phyloP scores from a whole-genome alignment of 306 rosid species.

The Lagenaria siceraria region DNA sequence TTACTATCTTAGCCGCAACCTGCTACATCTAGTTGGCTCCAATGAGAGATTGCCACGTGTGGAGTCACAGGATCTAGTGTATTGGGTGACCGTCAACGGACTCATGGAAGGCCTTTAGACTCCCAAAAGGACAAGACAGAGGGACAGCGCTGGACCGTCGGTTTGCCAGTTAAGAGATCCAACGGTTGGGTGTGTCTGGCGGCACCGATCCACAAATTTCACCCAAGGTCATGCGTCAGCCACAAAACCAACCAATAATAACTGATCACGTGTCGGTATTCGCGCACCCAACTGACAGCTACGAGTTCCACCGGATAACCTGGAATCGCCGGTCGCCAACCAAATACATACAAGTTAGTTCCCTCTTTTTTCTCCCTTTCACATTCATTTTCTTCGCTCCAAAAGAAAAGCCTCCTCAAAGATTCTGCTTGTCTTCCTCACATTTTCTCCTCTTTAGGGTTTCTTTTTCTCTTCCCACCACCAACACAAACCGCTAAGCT shows the following conservation, averaged over 20 bases:
- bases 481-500: neutral
- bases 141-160: conserved; percentile 11
- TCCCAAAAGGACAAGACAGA: neutral
- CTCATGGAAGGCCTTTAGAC: neutral
- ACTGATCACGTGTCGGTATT: conserved; percentile 24
- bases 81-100: neutral
- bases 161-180: conserved; percentile 13
- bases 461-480: neutral
- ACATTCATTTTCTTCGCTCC: conserved; percentile 10
- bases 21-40: neutral
- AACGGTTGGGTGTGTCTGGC: conserved; percentile 30
- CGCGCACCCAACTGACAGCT: conserved; percentile 19
- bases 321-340: conserved; percentile 35
- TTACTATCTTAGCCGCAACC: neutral
- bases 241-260: conserved; percentile 6
- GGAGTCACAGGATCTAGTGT: neutral
- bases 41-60: neutral
- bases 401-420: neutral
- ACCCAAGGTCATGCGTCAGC: conserved; percentile 12
- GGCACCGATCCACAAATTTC: conserved; percentile 11
- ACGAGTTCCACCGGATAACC: conserved; percentile 22
- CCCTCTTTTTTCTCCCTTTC: conserved; percentile 12
- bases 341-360: conserved; percentile 13
- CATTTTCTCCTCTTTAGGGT: conserved; percentile 9
- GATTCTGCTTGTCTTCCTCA: conserved; percentile 9